A percentile compares a stretch with the other conserved stretches of the same genome.
Evolutionary conservation across 345 rosid genomes (phyloP).

Genomic region (Erucastrum elatum): DNA sequence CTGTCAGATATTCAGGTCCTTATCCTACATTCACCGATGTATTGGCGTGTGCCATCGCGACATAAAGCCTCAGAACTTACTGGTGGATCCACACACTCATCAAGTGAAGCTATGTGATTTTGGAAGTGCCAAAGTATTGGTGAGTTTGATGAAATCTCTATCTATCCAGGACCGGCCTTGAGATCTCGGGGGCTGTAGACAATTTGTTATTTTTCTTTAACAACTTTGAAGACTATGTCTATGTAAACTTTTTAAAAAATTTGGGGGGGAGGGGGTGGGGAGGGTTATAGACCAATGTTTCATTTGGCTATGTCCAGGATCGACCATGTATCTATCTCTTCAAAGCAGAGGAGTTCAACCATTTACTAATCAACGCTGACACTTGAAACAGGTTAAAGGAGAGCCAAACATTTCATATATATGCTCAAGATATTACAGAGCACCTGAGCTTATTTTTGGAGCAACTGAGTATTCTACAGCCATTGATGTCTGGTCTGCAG

Average conservation of each 20-base stretch:
- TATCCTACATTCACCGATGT: neutral
- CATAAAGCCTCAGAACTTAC: neutral
- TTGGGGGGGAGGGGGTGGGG: too few relatives aligned
- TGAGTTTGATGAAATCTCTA: neutral
- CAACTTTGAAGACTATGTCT: too few relatives aligned
- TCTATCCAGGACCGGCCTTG: too few relatives aligned
- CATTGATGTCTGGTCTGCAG: neutral
- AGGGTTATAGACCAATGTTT: too few relatives aligned
- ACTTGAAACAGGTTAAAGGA: neutral
- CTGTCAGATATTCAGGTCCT: neutral
- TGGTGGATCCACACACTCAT: neutral
- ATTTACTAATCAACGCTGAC: neutral
- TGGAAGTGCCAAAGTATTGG: neutral
- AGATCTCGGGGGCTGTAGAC: too few relatives aligned
- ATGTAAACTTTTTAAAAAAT: too few relatives aligned
- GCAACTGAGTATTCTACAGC: neutral
- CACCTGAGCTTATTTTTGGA: conserved; percentile 1
- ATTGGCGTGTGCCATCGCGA: neutral
- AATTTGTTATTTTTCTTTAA: too few relatives aligned
- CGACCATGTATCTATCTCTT: neutral
- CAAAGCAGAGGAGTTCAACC: neutral
- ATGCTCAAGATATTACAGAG: neutral
- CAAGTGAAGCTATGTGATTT: conserved; percentile 1
- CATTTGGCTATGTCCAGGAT: too few relatives aligned
- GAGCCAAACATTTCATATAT: neutral